Evolutionary conservation across 306 rosid species (phyloP).

Genomic region (Acacia melanoxylon): DNA sequence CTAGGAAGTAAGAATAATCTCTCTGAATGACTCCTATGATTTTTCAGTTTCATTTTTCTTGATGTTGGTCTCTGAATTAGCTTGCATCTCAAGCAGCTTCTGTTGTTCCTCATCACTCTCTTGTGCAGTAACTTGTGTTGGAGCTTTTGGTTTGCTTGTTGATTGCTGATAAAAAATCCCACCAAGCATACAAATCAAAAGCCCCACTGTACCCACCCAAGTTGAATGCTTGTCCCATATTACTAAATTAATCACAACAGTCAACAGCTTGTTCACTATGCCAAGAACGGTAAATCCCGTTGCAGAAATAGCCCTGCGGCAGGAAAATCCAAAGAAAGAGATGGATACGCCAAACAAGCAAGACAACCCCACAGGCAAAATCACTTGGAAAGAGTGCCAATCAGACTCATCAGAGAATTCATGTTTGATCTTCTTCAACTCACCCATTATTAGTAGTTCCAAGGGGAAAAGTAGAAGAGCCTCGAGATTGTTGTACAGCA

Average conservation of each 20-base stretch:
- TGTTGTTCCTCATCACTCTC: slow-evolving; percentile 58
- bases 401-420: slow-evolving; percentile 70
- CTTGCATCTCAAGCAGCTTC: slow-evolving; percentile 63
- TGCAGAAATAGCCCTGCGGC: slow-evolving; percentile 81
- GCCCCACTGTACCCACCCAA: slow-evolving; percentile 75
- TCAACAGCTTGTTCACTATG: slow-evolving; percentile 77
- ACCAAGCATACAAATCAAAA: slow-evolving; percentile 75
- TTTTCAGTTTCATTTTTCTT: slow-evolving; percentile 37
- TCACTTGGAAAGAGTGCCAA: slow-evolving; percentile 65
- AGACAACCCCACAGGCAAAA: slow-evolving; percentile 71
- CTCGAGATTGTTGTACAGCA: slow-evolving; percentile 78
- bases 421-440: slow-evolving; percentile 70
- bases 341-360: slow-evolving; percentile 75
- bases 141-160: slow-evolving; percentile 61
- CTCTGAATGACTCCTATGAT: slow-evolving; percentile 39
- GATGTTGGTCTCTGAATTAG: slow-evolving; percentile 30
- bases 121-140: slow-evolving; percentile 37
- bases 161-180: slow-evolving; percentile 80
- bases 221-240: slow-evolving; percentile 89
- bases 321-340: slow-evolving; percentile 89
- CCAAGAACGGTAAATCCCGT: slow-evolving; percentile 93
- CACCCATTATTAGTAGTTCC: slow-evolving; percentile 82
- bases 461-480: slow-evolving; percentile 80
- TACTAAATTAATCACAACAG: slow-evolving; percentile 71
- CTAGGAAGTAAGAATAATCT: slow-evolving; percentile 17